phyloP scores from a whole-genome alignment of 345 rosid genomes.

The Gossypium turneri region DNA sequence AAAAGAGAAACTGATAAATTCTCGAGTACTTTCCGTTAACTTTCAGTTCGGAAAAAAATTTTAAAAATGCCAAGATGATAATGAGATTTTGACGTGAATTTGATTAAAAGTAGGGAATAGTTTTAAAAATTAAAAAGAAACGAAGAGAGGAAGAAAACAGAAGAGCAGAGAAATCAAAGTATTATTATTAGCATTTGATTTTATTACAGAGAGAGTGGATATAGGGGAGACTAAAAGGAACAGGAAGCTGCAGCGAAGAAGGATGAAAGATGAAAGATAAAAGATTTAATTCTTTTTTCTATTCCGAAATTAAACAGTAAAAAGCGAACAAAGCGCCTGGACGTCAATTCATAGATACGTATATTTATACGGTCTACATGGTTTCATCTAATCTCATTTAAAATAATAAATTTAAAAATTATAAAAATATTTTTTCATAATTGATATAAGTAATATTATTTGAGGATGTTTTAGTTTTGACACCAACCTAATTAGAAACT shows the following conservation, averaged over 20 bases:
- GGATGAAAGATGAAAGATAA: background rate
- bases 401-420: too few relatives aligned
- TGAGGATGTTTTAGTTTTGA: too few relatives aligned
- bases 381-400: background rate
- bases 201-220: background rate
- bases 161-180: constrained; percentile 12
- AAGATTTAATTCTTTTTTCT: too few relatives aligned
- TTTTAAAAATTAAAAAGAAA: too few relatives aligned
- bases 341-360: background rate
- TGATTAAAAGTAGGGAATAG: background rate
- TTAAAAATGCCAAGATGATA: background rate
- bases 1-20: background rate
- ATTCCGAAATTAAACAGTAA: background rate
- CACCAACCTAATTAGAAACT: fast-evolving
- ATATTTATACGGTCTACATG: background rate
- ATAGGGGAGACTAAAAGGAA: background rate
- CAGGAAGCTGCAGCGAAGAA: background rate
- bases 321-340: background rate
- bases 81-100: background rate
- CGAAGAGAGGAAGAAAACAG: too few relatives aligned
- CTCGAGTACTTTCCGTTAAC: background rate
- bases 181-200: background rate
- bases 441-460: too few relatives aligned
- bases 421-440: too few relatives aligned
- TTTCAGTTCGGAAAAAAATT: background rate